Conservation (phyloP, 306 rosid species). For the Heteromeles arbutifolia region DNA sequence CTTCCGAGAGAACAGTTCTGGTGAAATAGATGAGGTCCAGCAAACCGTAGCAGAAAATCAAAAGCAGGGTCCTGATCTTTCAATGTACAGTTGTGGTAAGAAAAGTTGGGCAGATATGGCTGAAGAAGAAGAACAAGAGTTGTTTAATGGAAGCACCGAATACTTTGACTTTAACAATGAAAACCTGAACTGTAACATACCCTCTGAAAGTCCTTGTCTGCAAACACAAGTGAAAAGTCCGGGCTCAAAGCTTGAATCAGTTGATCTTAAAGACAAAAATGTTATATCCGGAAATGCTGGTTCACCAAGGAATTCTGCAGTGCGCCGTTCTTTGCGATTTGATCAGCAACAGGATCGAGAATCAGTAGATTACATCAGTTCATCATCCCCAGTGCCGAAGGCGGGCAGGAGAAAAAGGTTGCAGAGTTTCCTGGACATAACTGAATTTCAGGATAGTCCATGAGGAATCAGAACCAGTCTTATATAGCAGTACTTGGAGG, state of each 20-base stretch:
- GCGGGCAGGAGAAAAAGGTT: conserved; percentile 52
- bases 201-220: conserved; percentile 24
- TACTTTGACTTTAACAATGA: conserved; percentile 39
- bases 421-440: conserved; percentile 52
- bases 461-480: conserved; percentile 13
- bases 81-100: conserved; percentile 19
- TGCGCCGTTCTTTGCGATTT: conserved; percentile 47
- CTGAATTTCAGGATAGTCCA: conserved; percentile 27
- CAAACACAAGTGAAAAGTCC: conserved; percentile 28
- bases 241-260: conserved; percentile 31
- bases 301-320: conserved; percentile 46
- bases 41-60: too few species aligned
- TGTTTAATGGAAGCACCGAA: conserved; percentile 14
- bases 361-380: conserved; percentile 13
- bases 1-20: too few species aligned
- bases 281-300: conserved; percentile 2
- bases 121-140: conserved; percentile 62
- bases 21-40: too few species aligned
- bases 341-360: conserved; percentile 28
- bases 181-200: conserved; percentile 49
- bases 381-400: conserved; percentile 27
- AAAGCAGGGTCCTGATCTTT: not conserved
- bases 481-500: not conserved
- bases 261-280: conserved; percentile 29
- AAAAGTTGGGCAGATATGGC: conserved; percentile 97